Base-by-base conservation (phyloP, 768 basidiomycete genomes). In the Trametes maxima region DNA sequence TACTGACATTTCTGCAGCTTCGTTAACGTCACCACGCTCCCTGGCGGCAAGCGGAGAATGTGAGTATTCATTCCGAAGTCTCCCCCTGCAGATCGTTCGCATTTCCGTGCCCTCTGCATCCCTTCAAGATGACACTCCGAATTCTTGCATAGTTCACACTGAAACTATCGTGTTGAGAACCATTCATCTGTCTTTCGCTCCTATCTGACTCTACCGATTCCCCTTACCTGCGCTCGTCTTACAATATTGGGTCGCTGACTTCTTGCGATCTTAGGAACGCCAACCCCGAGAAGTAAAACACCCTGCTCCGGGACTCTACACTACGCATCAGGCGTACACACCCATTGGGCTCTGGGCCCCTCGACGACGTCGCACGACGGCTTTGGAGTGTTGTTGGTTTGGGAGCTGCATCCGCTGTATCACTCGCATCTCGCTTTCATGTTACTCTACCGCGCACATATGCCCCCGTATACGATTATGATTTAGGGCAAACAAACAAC, bases 111-210 rank as follows among this genome's bases (percentile, higher is more conserved):
- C 63, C 43, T 58, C 40, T 58, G 56, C 58, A 62, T 48, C 53
- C 37, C 36, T 66, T 60, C 58, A 67, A 73, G 86, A 88, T 88
- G 88, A 89, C 81, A 82, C 77, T 66, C 3, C 67, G 69, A 73
- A 75, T 78, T 68, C 76, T 75, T 79, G 89, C 94, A 95, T 95
- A 95, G 94, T 95, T 95, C 93, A 95, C 91, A 87, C 94, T 88
- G 93, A 96, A 92, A 76, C 39, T 73, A 77, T 75, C 71, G 76
- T 94, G 92, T 91, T 87, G 90, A 94, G 78, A 88, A 82, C 77
- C 77, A 85, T 81, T 67, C 87, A 92, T 92, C 89, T 85, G 93
- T 97, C 94, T 95, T 95, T 95, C 94, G 94, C 94, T 95, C 93
- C 94, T 95, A 95, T 95, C 93, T 95, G 94, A 95, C 76, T 63